These are phyloP conservation scores for Psilocybe tampanensis DNA, from an alignment of 768 basidiomycete species.

Conservation along the genomic window DNA sequence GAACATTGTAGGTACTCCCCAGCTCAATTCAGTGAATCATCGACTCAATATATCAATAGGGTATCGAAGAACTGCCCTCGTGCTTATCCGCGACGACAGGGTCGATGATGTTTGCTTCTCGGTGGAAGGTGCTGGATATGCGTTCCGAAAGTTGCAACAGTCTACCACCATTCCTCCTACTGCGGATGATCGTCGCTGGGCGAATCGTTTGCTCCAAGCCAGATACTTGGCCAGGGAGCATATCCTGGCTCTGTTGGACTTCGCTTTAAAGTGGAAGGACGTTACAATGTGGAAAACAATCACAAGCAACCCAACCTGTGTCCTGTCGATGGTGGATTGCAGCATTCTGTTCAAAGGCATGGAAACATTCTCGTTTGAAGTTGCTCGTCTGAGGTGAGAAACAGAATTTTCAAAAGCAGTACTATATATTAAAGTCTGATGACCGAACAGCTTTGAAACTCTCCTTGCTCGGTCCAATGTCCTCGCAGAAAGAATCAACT, in stretches of 20 bases:
- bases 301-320: not conserved
- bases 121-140: constrained; percentile 22
- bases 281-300: constrained; percentile 27
- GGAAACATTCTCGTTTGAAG: constrained; percentile 25
- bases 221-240: constrained; percentile 11
- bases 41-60: constrained; percentile 6
- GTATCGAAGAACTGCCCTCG: constrained; percentile 30
- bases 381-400: not conserved
- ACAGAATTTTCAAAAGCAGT: constrained; percentile 1
- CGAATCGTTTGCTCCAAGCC: constrained; percentile 16
- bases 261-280: constrained; percentile 28
- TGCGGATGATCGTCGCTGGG: constrained; percentile 14
- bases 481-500: constrained; percentile 20
- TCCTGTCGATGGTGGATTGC: not conserved
- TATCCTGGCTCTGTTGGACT: constrained; percentile 17
- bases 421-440: constrained; percentile 12
- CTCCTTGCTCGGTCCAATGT: constrained; percentile 12
- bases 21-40: not conserved
- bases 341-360: constrained; percentile 18
- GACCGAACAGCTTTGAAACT: constrained; percentile 20
- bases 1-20: constrained; percentile 29
- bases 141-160: constrained; percentile 20
- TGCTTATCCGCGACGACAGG: constrained; percentile 28
- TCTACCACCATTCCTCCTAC: constrained; percentile 13
- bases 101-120: constrained; percentile 19